These are phyloP conservation scores for Lotmaria passim DNA, from an alignment of 208 protist genomes.

Conservation along the genomic window DNA sequence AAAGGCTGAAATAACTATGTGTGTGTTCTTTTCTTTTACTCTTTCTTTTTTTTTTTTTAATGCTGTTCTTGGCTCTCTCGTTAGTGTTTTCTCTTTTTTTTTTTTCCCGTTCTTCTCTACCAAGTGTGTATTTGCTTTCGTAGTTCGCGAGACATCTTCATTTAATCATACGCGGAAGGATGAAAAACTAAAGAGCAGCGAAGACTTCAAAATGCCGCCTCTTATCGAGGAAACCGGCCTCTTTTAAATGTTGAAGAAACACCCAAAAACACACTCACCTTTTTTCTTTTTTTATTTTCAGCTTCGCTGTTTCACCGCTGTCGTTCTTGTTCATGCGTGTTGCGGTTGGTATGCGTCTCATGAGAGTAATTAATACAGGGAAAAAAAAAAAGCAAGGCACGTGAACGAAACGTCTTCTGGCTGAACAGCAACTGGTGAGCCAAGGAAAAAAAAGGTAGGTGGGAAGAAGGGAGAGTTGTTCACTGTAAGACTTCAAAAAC, in stretches of 20 bases:
- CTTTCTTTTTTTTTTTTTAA: conserved; percentile 17
- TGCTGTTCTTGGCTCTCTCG: not conserved
- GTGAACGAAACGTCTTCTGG: too few species aligned
- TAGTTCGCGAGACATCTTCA: not conserved
- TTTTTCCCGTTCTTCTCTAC: conserved; percentile 17
- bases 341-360: too few species aligned
- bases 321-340: too few species aligned
- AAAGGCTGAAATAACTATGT: conserved; percentile 5
- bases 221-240: too few species aligned
- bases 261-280: conserved; percentile 12
- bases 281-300: conserved; percentile 18
- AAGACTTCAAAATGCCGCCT: conserved; percentile 6
- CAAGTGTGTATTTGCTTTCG: conserved; percentile 22
- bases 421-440: too few species aligned
- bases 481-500: too few species aligned
- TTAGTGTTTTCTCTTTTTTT: conserved; percentile 2
- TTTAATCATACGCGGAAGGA: not conserved
- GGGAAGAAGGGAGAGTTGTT: too few species aligned
- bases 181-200: too few species aligned
- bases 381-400: too few species aligned
- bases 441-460: too few species aligned
- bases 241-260: too few species aligned
- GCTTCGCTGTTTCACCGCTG: conserved; percentile 5
- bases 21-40: conserved; percentile 15
- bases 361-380: too few species aligned